phyloP scores from a whole-genome alignment of 164 flowering plant species.

The Houttuynia cordata region DNA sequence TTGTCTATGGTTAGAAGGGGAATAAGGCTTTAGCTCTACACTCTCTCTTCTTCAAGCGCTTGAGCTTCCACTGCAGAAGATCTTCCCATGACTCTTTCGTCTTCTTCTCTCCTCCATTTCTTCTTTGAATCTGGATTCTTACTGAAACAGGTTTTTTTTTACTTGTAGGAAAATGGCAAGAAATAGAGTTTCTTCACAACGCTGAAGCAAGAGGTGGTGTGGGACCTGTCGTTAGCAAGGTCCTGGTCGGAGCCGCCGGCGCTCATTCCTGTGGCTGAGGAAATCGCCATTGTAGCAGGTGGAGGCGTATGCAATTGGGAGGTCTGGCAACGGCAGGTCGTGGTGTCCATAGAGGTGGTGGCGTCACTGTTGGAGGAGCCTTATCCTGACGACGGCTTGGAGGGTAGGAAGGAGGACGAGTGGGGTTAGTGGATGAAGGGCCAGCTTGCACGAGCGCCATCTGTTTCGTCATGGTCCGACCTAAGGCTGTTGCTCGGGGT shows the following conservation, averaged over 20 bases:
- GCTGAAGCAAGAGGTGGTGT: too few relatives aligned
- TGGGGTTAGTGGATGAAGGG: conserved; percentile 90
- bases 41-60: neutral
- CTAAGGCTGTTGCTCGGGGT: conserved; percentile 60
- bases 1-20: too few relatives aligned
- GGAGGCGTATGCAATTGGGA: conserved; percentile 33
- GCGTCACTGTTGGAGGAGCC: conserved; percentile 88
- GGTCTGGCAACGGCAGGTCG: conserved; percentile 77
- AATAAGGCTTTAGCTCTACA: too few relatives aligned
- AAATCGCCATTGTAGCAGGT: conserved; percentile 24
- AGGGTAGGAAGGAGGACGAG: conserved; percentile 38
- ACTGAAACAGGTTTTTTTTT: neutral
- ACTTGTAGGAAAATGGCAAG: conserved; percentile 40
- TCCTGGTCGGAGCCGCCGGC: conserved; percentile 18
- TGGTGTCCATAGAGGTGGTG: conserved; percentile 33
- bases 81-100: neutral
- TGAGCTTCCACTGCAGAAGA: neutral
- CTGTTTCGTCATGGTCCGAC: conserved; percentile 53
- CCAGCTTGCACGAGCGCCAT: conserved; percentile 53
- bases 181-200: conserved; percentile 78
- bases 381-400: conserved; percentile 40
- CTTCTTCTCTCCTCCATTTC: neutral
- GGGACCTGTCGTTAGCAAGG: conserved; percentile 74
- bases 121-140: neutral
- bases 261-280: conserved; percentile 35